phyloP scores from a whole-genome alignment of 306 rosid genomes.

The Vigna trinervia region DNA sequence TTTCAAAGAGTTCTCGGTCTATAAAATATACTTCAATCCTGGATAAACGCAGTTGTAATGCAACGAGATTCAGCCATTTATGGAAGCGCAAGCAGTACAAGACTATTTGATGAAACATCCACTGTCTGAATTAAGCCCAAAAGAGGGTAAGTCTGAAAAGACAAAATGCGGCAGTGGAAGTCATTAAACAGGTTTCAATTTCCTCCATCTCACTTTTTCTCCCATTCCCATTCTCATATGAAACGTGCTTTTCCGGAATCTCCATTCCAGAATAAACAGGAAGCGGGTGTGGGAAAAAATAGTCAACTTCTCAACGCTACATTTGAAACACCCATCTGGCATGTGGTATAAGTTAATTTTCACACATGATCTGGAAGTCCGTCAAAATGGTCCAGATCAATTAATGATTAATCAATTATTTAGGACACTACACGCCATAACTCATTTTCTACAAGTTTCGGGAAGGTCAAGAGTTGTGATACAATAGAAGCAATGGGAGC shows the following conservation, averaged over 20 bases:
- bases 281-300: no score
- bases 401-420: constrained; percentile 31
- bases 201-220: no score
- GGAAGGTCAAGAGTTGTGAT: constrained; percentile 20
- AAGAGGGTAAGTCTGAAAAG: background rate
- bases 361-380: constrained; percentile 36
- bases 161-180: constrained; percentile 27
- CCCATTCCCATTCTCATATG: no score
- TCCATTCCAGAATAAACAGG: no score
- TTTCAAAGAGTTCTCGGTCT: background rate
- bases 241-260: no score
- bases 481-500: constrained; percentile 35
- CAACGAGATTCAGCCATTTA: background rate
- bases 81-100: background rate
- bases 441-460: constrained; percentile 34
- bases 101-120: background rate
- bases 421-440: constrained; percentile 36
- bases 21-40: background rate
- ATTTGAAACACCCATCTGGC: constrained; percentile 31
- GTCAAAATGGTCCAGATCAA: constrained; percentile 47
- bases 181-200: background rate
- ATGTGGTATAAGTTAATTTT: constrained; percentile 21
- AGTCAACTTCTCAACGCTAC: constrained; percentile 31
- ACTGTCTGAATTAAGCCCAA: constrained; percentile 29
- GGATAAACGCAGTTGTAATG: background rate